Percentiles rank a stretch among this genome's conserved stretches.
Evolutionary conservation across 495 filamentous ascomycete species (phyloP).

Genomic region (Aspergillus sclerotiicarbonarius): DNA sequence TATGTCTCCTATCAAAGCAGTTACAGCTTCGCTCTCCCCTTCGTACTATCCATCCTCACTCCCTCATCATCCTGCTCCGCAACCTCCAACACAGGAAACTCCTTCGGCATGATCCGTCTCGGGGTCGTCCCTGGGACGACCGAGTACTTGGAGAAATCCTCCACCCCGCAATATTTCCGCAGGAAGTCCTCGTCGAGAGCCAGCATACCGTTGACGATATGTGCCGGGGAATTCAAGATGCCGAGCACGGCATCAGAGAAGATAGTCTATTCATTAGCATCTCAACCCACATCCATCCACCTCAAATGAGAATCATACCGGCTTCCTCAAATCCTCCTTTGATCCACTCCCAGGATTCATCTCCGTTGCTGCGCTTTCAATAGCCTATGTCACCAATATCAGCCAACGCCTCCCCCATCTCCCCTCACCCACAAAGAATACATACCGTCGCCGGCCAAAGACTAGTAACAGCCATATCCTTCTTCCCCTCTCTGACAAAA

Average conservation of each 20-base stretch:
- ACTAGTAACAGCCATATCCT: slow-evolving; percentile 73
- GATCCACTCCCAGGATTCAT: slow-evolving; percentile 42
- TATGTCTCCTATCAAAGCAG: neutral
- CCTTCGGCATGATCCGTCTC: slow-evolving; percentile 73
- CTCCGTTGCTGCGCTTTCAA: slow-evolving; percentile 72
- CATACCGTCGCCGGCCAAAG: slow-evolving; percentile 78
- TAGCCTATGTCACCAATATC: slow-evolving; percentile 39
- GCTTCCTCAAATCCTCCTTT: slow-evolving; percentile 60
- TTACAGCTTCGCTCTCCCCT: slow-evolving; percentile 31
- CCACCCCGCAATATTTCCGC: slow-evolving; percentile 57
- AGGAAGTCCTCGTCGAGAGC: slow-evolving; percentile 84
- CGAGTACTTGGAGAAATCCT: slow-evolving; percentile 73
- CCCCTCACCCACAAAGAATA: neutral
- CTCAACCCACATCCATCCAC: neutral
- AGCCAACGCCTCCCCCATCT: neutral
- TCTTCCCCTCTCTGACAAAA: slow-evolving; percentile 62
- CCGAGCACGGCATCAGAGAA: slow-evolving; percentile 79
- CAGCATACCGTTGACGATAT: slow-evolving; percentile 66
- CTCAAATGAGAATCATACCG: slow-evolving; percentile 31
- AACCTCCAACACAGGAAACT: slow-evolving; percentile 69
- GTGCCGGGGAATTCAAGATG: slow-evolving; percentile 62
- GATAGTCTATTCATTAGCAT: slow-evolving; percentile 46
- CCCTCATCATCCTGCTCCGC: slow-evolving; percentile 84
- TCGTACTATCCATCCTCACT: slow-evolving; percentile 63
- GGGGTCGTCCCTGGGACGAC: slow-evolving; percentile 63